Percentiles rank a stretch among this genome's conserved stretches.
Evolutionary conservation across 495 filamentous ascomycete species (phyloP).

Genomic region (Thozetella sp.): DNA sequence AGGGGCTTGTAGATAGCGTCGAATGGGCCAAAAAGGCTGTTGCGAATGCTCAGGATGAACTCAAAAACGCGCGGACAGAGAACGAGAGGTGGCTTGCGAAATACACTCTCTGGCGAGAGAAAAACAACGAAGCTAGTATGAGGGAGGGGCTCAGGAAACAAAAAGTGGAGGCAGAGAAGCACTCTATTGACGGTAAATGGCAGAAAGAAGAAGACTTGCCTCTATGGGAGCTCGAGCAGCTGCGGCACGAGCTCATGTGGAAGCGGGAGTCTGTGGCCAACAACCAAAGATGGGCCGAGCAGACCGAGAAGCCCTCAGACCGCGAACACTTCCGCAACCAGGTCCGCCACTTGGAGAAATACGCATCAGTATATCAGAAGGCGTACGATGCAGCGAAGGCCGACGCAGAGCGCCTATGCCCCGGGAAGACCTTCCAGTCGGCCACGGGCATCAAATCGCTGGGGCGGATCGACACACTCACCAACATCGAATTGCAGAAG

Average conservation of each 20-base stretch:
- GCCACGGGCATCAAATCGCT: neutral
- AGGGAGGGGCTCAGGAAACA: neutral
- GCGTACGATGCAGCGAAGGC: neutral
- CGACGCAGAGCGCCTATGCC: neutral
- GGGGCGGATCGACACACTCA: neutral
- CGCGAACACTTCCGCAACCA: neutral
- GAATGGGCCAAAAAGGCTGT: neutral
- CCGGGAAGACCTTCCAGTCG: neutral
- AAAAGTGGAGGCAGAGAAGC: neutral
- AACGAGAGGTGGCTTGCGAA: neutral
- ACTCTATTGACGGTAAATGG: neutral
- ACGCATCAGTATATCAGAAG: neutral
- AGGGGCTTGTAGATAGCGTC: neutral
- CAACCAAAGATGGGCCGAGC: slow-evolving; percentile 2
- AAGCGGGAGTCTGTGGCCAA: neutral
- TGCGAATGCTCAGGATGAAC: neutral
- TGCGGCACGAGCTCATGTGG: slow-evolving; percentile 1
- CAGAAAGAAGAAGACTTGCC: neutral
- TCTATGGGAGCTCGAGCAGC: neutral
- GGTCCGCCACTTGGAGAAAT: neutral
- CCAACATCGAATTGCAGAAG: neutral
- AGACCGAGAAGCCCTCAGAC: neutral
- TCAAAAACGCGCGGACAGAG: too few species aligned
- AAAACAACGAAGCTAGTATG: neutral
- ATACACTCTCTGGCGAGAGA: neutral